Conservation (phyloP, 495 filamentous ascomycete species). For the Amorphotheca resinae region DNA sequence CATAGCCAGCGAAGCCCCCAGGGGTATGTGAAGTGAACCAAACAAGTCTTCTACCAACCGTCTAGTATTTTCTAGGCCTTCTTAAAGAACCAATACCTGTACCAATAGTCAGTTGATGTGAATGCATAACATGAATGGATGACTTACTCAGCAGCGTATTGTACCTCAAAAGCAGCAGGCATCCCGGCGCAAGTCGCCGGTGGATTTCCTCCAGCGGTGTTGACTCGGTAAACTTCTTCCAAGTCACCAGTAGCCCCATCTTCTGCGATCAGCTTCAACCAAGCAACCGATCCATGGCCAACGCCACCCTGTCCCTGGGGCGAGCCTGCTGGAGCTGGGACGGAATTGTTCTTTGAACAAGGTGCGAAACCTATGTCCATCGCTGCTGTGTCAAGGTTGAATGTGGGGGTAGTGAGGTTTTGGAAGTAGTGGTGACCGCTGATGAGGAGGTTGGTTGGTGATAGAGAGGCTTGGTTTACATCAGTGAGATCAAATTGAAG, state of each 20-base stretch:
- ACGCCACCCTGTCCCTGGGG: slow-evolving; percentile 36
- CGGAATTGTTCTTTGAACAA: slow-evolving; percentile 42
- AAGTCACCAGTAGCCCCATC: slow-evolving; percentile 45
- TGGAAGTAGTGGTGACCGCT: slow-evolving; percentile 74
- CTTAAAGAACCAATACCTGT: slow-evolving; percentile 17
- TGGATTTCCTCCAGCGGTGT: slow-evolving; percentile 71
- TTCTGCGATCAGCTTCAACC: slow-evolving; percentile 50
- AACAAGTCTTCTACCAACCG: neutral
- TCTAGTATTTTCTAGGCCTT: neutral
- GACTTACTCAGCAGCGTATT: slow-evolving; percentile 76
- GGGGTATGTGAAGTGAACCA: neutral
- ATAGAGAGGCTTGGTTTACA: slow-evolving; percentile 22
- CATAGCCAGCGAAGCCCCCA: neutral
- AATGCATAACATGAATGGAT: neutral
- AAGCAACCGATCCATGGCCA: slow-evolving; percentile 53
- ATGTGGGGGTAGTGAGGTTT: slow-evolving; percentile 56
- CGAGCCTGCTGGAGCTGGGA: slow-evolving; percentile 45
- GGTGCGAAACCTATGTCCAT: slow-evolving; percentile 47
- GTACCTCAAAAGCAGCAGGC: slow-evolving; percentile 48
- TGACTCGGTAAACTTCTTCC: slow-evolving; percentile 70
- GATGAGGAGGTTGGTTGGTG: slow-evolving; percentile 43
- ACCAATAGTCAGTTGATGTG: neutral
- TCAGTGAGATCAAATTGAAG: slow-evolving; percentile 39
- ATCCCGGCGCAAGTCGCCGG: slow-evolving; percentile 63
- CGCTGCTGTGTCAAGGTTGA: slow-evolving; percentile 50